These are phyloP conservation scores for Leccinum subgranulosum DNA, from an alignment of 768 basidiomycete species.

Conservation along the genomic window DNA sequence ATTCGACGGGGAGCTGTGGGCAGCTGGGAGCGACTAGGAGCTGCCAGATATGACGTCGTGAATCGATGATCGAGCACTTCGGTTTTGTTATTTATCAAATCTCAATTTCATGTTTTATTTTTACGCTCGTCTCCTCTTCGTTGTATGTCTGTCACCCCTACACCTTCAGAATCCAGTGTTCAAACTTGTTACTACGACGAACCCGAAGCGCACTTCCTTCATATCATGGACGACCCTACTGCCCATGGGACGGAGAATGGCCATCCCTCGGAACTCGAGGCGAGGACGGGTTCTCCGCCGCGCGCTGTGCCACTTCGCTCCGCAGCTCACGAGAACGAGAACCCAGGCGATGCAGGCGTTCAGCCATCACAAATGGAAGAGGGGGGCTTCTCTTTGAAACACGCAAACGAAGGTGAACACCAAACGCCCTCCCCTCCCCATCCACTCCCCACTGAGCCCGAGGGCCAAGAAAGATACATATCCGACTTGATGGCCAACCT, in stretches of 20 bases:
- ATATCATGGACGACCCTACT: not conserved
- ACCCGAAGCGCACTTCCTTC: slow-evolving; percentile 29
- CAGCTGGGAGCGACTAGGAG: slow-evolving; percentile 8
- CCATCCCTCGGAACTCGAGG: not conserved
- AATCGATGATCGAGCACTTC: slow-evolving; percentile 2
- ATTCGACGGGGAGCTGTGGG: slow-evolving; percentile 20
- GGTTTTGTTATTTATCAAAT: slow-evolving; percentile 22
- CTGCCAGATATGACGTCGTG: slow-evolving; percentile 7
- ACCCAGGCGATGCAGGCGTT: not conserved
- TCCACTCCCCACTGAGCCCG: slow-evolving; percentile 23
- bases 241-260: slow-evolving; percentile 3
- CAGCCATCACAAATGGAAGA: not conserved
- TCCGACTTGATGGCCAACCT: not conserved
- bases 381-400: not conserved
- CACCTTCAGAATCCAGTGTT: slow-evolving; percentile 29
- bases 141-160: slow-evolving; percentile 15
- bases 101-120: slow-evolving; percentile 1
- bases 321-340: slow-evolving; percentile 1
- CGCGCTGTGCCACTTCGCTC: not conserved
- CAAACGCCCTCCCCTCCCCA: slow-evolving; percentile 14
- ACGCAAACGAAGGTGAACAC: not conserved
- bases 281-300: not conserved
- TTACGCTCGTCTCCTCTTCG: not conserved
- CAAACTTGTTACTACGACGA: slow-evolving; percentile 46
- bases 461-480: slow-evolving; percentile 1